phyloP scores from a whole-genome alignment of 257 asterid genomes.

The Solanum pennellii region DNA sequence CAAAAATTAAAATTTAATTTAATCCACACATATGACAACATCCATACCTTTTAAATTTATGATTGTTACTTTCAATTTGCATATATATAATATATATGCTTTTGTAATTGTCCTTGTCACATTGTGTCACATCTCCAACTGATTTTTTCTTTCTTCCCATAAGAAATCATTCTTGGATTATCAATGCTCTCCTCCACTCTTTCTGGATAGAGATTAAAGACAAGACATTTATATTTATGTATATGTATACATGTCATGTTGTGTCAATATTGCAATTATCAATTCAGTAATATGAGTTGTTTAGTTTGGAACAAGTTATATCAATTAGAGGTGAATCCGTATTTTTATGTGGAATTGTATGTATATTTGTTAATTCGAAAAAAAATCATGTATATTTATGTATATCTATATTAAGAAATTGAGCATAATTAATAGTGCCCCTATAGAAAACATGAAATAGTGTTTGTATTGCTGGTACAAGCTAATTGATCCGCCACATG shows the following conservation, averaged over 20 bases:
- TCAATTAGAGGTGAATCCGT: no score
- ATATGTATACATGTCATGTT: neutral
- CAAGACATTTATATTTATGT: neutral
- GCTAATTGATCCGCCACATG: no score
- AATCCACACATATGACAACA: neutral
- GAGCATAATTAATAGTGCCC: no score
- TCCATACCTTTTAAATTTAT: neutral
- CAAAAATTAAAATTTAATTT: no score
- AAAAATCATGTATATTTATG: no score
- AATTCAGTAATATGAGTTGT: neutral
- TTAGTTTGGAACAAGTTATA: no score
- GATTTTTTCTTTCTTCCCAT: neutral
- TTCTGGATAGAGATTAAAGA: neutral
- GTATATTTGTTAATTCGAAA: no score
- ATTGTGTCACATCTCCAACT: neutral
- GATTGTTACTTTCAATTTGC: neutral
- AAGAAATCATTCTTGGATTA: neutral
- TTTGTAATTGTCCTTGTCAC: neutral
- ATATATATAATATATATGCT: neutral
- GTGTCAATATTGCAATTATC: neutral
- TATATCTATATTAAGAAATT: no score
- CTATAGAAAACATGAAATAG: no score
- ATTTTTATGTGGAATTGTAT: no score
- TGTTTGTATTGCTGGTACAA: no score
- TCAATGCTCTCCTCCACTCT: neutral